A percentile compares a stretch with the other conserved stretches of the same genome.
Evolutionary conservation across 805 yeast genomes (phyloP).

Genomic region (Myxozyma udenii): DNA sequence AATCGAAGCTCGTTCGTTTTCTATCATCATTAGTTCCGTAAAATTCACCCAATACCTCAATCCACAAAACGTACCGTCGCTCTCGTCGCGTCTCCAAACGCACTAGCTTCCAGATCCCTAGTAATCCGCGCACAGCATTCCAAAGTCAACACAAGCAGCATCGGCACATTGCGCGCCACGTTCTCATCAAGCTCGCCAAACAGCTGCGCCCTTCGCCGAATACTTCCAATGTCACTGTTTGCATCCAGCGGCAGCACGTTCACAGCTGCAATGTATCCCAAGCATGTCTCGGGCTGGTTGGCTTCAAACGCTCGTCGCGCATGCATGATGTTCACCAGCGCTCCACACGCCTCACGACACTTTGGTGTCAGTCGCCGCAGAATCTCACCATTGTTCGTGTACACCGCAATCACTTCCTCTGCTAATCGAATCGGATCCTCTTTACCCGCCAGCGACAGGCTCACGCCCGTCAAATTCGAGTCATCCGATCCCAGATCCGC

Average conservation of each 20-base stretch:
- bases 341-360: conserved; percentile 62
- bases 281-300: conserved; percentile 57
- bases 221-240: conserved; percentile 47
- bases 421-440: conserved; percentile 42
- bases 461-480: conserved; percentile 33
- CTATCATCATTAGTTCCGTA: conserved; percentile 34
- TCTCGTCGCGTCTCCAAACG: conserved; percentile 27
- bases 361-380: conserved; percentile 52
- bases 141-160: conserved; percentile 76
- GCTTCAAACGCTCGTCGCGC: conserved; percentile 59
- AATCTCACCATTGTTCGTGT: conserved; percentile 57
- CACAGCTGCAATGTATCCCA: conserved; percentile 54
- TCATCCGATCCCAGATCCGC: conserved; percentile 56
- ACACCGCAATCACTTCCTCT: conserved; percentile 39
- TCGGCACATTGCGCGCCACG: conserved; percentile 75
- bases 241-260: conserved; percentile 62
- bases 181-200: conserved; percentile 63
- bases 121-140: conserved; percentile 58
- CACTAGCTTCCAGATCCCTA: conserved; percentile 39
- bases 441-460: conserved; percentile 36
- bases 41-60: neutral
- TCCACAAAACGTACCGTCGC: conserved; percentile 32
- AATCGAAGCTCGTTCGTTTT: conserved; percentile 55
- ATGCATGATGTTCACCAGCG: conserved; percentile 62
- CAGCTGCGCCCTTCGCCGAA: conserved; percentile 68